Conservation (phyloP, 2,329 filamentous ascomycete species). For the Xylariaceae sp. region DNA sequence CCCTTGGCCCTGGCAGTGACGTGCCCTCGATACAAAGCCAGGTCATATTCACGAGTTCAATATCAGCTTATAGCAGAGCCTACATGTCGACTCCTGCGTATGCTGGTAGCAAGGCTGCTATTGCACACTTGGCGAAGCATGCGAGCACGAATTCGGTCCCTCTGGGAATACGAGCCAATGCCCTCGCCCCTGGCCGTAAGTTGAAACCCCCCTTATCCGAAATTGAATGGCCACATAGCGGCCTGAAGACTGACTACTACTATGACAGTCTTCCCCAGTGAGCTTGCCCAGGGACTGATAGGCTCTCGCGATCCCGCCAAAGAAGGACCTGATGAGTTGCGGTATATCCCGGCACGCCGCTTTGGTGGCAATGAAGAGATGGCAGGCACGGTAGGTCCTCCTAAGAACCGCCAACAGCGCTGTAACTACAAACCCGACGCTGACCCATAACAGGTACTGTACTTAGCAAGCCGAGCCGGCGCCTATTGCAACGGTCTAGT, state of each 20-base stretch:
- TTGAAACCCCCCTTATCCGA: neutral
- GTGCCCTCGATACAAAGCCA: conserved; percentile 31
- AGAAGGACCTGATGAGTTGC: conserved; percentile 17
- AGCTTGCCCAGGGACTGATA: conserved; percentile 19
- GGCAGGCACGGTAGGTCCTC: conserved; percentile 20
- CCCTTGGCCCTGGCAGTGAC: conserved; percentile 10
- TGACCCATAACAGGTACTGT: conserved; percentile 10
- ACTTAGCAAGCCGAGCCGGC: conserved; percentile 30
- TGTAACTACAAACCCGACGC: too few relatives aligned
- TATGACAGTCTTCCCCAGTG: conserved; percentile 28
- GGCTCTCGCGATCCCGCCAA: conserved; percentile 21
- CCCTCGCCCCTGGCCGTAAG: conserved; percentile 31
- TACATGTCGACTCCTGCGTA: conserved; percentile 22
- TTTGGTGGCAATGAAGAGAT: conserved; percentile 32
- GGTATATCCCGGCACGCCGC: conserved; percentile 26
- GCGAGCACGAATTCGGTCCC: conserved; percentile 24
- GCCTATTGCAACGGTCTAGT: conserved; percentile 30
- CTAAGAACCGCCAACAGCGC: too few relatives aligned
- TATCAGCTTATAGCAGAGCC: conserved; percentile 23
- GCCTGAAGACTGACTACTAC: neutral
- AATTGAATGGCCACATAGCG: neutral
- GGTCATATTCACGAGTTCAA: conserved; percentile 28
- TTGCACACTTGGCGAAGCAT: conserved; percentile 30
- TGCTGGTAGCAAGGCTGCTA: conserved; percentile 25
- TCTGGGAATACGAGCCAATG: conserved; percentile 29